These are phyloP conservation scores for Colletotrichum endophyticum DNA, from an alignment of 2,329 filamentous ascomycete genomes.

Conservation along the genomic window DNA sequence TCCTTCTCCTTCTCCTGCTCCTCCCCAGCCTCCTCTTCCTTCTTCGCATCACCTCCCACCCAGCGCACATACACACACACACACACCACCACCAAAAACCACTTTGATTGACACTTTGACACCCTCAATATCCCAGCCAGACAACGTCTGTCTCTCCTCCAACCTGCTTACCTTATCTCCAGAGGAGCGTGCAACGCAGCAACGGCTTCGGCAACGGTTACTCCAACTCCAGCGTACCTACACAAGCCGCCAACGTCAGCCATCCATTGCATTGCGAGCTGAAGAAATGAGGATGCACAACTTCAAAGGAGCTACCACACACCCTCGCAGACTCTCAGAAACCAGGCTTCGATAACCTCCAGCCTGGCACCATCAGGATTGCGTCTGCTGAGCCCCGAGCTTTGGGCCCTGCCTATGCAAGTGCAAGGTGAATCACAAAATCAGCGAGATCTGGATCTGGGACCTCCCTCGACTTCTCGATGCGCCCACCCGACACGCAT, in stretches of 20 bases:
- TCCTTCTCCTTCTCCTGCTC: neutral
- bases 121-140: neutral
- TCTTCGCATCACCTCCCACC: neutral
- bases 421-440: neutral
- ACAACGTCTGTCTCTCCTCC: neutral
- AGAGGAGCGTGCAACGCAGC: neutral
- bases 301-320: neutral
- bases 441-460: conserved; percentile 1
- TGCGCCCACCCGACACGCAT: neutral
- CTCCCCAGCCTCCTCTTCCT: neutral
- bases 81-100: neutral
- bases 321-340: neutral
- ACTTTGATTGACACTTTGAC: neutral
- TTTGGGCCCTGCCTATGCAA: neutral
- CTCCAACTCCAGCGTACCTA: neutral
- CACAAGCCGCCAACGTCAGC: neutral
- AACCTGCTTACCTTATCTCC: neutral
- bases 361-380: neutral
- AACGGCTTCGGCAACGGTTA: neutral
- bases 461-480: neutral
- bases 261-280: neutral
- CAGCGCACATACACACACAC: neutral
- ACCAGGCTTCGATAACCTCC: neutral
- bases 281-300: neutral
- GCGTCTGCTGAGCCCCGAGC: neutral